Conservation (phyloP, 768 basidiomycete species). For the Lentinula edodes region DNA sequence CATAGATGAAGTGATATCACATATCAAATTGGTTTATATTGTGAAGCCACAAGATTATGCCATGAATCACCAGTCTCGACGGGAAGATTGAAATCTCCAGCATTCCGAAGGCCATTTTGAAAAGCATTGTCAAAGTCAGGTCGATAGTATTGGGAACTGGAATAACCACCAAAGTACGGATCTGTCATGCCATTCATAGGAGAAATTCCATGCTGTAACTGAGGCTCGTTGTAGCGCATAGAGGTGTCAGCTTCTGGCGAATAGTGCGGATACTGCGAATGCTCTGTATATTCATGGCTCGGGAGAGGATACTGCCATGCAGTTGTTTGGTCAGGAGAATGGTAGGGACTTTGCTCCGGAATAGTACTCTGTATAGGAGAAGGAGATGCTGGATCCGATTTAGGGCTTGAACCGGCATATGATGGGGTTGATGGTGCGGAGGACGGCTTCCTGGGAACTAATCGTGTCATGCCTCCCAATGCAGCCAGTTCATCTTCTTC, state of each 20-base stretch:
- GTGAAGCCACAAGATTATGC: conserved; percentile 19
- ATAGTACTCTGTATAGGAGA: conserved; percentile 16
- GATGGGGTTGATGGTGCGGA: conserved; percentile 42
- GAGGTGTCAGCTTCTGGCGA: background rate
- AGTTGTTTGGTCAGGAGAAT: conserved; percentile 13
- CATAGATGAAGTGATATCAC: background rate
- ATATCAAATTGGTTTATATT: conserved; percentile 5
- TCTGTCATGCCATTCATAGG: conserved; percentile 23
- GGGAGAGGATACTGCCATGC: conserved; percentile 1
- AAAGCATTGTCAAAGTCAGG: conserved; percentile 19
- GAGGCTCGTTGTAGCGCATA: conserved; percentile 8
- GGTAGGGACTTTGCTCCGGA: conserved; percentile 12
- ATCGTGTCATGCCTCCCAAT: conserved; percentile 58
- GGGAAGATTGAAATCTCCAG: conserved; percentile 16
- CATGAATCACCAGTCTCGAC: conserved; percentile 36
- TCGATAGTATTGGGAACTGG: conserved; percentile 16
- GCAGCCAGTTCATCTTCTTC: conserved; percentile 59
- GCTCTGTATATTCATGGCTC: conserved; percentile 2
- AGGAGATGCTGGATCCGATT: conserved; percentile 43
- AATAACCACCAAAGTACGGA: conserved; percentile 26
- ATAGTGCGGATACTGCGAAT: conserved; percentile 14
- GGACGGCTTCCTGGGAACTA: conserved; percentile 46
- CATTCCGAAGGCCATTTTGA: background rate
- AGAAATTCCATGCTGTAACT: conserved; percentile 16
- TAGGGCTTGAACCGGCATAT: conserved; percentile 35